Evolutionary conservation across 768 basidiomycete species (phyloP).

Genomic region (Tephrocybe sp.): DNA sequence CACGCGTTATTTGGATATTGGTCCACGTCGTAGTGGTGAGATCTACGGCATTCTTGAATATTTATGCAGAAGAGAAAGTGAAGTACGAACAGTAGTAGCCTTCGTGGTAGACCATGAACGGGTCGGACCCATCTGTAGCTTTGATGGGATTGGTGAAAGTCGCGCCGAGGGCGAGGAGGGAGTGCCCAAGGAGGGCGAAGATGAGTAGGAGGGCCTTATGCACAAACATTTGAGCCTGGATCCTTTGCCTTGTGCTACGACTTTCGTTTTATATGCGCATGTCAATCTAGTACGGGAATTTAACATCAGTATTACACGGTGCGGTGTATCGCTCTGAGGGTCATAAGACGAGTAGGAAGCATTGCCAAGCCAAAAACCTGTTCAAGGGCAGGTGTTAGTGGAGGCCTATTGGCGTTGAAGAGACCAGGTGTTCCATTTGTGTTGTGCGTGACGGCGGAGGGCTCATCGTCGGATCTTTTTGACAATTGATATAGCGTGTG

Average conservation of each 20-base stretch:
- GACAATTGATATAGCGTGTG: background rate
- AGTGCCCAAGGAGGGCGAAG: conserved; percentile 10
- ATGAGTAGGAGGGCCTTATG: conserved; percentile 11
- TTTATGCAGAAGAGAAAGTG: background rate
- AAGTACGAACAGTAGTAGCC: conserved; percentile 27
- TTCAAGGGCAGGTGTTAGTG: background rate
- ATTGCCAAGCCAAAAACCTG: too few species aligned
- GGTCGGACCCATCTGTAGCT: conserved; percentile 26
- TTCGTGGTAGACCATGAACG: conserved; percentile 30
- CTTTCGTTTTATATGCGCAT: too few species aligned
- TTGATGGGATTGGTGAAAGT: conserved; percentile 30
- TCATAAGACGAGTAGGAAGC: too few species aligned
- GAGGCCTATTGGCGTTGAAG: conserved; percentile 6
- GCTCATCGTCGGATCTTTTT: conserved; percentile 15
- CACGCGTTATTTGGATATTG: conserved; percentile 30
- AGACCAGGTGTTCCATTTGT: background rate
- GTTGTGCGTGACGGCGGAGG: background rate
- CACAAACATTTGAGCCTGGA: conserved; percentile 1
- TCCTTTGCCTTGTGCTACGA: too few species aligned
- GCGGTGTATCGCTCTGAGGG: too few species aligned
- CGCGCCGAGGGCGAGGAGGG: conserved; percentile 8
- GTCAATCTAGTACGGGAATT: too few species aligned
- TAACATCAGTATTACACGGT: too few species aligned
- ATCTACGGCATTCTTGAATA: conserved; percentile 13
- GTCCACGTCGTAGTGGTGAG: conserved; percentile 30